Evolutionary conservation across 1,284 basidiomycete species (phyloP).

Genomic region (Boletus semigastroideus): DNA sequence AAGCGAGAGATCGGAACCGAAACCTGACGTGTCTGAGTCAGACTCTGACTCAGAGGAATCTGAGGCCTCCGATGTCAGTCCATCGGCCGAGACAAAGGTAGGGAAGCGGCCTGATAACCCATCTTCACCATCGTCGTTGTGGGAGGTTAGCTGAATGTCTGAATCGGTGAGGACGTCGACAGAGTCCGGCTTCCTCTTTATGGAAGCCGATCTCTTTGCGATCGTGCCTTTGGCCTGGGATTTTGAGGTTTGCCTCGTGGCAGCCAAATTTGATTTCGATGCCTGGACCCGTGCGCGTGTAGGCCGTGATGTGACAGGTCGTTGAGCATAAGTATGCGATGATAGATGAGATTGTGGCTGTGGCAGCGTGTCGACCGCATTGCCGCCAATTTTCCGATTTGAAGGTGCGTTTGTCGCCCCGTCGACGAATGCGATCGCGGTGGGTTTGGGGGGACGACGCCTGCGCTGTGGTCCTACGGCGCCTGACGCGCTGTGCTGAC

Average conservation of each 20-base stretch:
- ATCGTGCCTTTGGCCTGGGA: conserved; percentile 41
- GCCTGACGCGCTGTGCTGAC: conserved; percentile 21
- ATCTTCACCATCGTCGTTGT: conserved; percentile 37
- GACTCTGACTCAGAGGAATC: conserved; percentile 39
- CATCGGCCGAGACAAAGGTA: conserved; percentile 69
- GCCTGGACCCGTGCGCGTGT: conserved; percentile 24
- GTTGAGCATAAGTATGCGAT: conserved; percentile 23
- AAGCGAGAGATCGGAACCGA: conserved; percentile 56
- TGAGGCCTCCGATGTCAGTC: conserved; percentile 46
- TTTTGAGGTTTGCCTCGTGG: conserved; percentile 34
- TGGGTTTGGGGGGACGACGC: conserved; percentile 54
- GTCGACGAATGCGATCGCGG: conserved; percentile 27
- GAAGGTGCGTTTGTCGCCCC: conserved; percentile 24
- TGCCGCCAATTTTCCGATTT: conserved; percentile 24
- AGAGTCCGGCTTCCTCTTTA: conserved; percentile 33
- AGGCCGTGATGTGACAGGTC: conserved; percentile 24
- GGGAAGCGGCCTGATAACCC: conserved; percentile 48
- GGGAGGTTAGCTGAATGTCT: conserved; percentile 24
- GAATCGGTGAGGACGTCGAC: conserved; percentile 36
- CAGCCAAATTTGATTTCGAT: conserved; percentile 34
- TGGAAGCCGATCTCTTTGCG: conserved; percentile 37
- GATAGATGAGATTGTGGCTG: conserved; percentile 36
- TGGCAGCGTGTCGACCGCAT: conserved; percentile 34
- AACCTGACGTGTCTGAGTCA: conserved; percentile 38
- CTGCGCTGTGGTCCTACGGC: conserved; percentile 48